Base-by-base conservation (phyloP, 2,329 filamentous ascomycete genomes). In the Chrysoporthe deuterocubensis region DNA sequence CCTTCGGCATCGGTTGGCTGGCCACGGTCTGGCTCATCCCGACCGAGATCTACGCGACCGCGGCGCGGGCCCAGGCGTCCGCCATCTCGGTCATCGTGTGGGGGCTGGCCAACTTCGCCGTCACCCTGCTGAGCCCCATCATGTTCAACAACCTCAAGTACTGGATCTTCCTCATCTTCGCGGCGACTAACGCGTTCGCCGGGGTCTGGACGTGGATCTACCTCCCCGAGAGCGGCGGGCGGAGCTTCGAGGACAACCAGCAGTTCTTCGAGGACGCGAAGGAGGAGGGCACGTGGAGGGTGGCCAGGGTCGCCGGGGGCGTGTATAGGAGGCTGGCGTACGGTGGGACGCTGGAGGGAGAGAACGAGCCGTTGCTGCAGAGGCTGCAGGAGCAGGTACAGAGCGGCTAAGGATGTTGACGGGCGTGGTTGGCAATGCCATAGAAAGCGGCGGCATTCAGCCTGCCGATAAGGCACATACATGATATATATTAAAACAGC, bases 1-100 rank as follows among this genome's bases (percentile, higher is more conserved):
- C 85, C 21, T 89, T 89, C 68, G 87, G 87, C 4, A 85, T 89
- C 57, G 85, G 85, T 34, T 89, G 86, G 87, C 79, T 89, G 2
- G 79, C 85, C 0, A 86, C 87, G 1, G 81, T 86, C 21, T 89
- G 87, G 86, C 77, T 89, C 3, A 86, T 88, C 48, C 85, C 85
- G 0, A 87, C 85, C 0, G 85, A 88, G 71, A 87, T 88, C 66
- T 87, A 81, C 70, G 84, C 85, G 0, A 86, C 83, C 3, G 82
- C 82, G 1, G 83, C 84, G 0, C 80, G 85, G 16, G 85, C 85
- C 1, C 82, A 87, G 73, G 85, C 84, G 0, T 84, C 84, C 3
- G 84, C 85, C 43, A 80, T 86, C 42, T 83, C 80, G 16, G 85
- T 88, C 62, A 82, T 84, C 44, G 75, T 86, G 26, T 88, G 85